Percentiles rank a stretch among this genome's conserved stretches.
Conservation (phyloP, 139 green algal genomes). For the Coelastrella sp. region DNA sequence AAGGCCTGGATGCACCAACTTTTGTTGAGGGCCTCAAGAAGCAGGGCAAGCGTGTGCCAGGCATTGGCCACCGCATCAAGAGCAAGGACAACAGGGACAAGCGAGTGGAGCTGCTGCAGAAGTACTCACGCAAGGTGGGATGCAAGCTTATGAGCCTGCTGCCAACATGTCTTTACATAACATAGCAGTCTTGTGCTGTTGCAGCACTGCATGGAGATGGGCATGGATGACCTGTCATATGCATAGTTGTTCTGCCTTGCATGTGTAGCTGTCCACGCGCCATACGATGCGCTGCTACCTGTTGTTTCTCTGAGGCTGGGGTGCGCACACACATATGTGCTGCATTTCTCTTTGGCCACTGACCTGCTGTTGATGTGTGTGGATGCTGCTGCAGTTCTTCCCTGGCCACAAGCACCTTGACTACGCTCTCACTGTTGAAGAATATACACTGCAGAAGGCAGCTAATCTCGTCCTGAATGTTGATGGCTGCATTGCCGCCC, state of each 20-base stretch:
- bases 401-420: constrained; percentile 90
- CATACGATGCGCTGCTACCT: not conserved
- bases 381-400: constrained; percentile 79
- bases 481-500: constrained; percentile 91
- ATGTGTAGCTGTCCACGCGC: not conserved
- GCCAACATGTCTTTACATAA: no score
- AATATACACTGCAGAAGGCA: constrained; percentile 93
- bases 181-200: no score
- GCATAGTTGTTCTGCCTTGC: not conserved
- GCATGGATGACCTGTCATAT: not conserved
- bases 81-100: constrained; percentile 95
- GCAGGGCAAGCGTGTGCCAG: constrained; percentile 81
- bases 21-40: constrained; percentile 87
- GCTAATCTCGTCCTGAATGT: constrained; percentile 93
- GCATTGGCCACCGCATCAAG: constrained; percentile 97
- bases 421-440: constrained; percentile 90
- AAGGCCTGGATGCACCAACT: constrained; percentile 62
- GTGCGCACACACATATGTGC: not conserved
- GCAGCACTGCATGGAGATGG: no score
- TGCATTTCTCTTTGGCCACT: not conserved
- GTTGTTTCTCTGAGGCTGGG: not conserved
- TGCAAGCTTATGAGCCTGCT: not conserved
- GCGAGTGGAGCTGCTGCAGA: constrained; percentile 92
- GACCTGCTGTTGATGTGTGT: not conserved
- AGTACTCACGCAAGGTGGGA: constrained; percentile 76